These are phyloP conservation scores for Mentha longifolia DNA, from an alignment of 257 asterid species.

Conservation along the genomic window DNA sequence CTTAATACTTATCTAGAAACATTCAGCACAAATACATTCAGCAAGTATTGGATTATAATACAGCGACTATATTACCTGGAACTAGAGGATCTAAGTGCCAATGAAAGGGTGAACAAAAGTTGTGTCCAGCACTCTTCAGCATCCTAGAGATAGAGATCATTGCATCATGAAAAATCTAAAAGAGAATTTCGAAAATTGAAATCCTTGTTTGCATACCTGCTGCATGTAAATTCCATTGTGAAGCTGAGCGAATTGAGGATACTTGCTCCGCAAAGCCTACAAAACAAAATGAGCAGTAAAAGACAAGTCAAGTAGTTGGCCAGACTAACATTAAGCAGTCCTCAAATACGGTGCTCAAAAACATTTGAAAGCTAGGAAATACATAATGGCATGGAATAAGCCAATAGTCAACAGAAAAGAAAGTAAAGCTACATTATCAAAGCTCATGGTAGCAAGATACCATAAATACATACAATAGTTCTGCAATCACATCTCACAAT, in stretches of 20 bases:
- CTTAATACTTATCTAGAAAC: background rate
- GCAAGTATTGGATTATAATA: conserved; percentile 16
- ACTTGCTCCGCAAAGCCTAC: conserved; percentile 90
- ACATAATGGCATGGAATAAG: conserved; percentile 4
- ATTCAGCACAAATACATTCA: conserved; percentile 24
- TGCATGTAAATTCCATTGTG: conserved; percentile 96
- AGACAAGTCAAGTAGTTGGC: conserved; percentile 5
- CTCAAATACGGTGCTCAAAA: conserved; percentile 5
- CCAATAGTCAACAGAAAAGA: conserved; percentile 1
- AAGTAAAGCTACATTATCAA: conserved; percentile 6
- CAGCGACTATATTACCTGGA: conserved; percentile 59
- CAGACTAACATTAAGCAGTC: conserved; percentile 6
- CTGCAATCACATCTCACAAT: background rate
- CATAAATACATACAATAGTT: background rate
- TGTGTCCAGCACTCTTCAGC: conserved; percentile 99
- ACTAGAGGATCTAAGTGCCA: conserved; percentile 62
- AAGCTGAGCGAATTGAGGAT: conserved; percentile 98
- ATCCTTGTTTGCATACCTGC: conserved; percentile 61
- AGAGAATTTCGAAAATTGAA: conserved; percentile 20
- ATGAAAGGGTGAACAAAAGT: conserved; percentile 83
- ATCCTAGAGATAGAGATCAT: conserved; percentile 61
- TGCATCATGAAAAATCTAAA: conserved; percentile 22
- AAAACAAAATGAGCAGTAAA: conserved; percentile 26
- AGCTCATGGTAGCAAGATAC: background rate
- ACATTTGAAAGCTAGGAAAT: conserved; percentile 25